Evolutionary conservation across 1,139 yeast genomes (phyloP), one percentile per base, ranked within the genome.

Genomic region (Candida mesenterica): DNA sequence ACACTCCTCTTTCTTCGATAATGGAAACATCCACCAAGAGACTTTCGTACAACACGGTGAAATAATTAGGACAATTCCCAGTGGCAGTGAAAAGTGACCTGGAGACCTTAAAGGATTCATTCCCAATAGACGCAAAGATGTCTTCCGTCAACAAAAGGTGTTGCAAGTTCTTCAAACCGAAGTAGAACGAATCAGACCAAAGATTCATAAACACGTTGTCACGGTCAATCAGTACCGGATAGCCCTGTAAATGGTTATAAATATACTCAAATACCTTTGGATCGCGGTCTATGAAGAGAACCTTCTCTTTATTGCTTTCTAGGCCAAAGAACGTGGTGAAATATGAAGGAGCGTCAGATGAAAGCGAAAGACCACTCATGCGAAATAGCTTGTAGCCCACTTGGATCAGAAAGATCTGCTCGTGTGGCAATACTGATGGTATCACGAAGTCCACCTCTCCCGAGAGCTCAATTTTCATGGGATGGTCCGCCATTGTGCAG

Each of bases 11-110:
- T 12, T 53, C 40, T 32, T 66, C 61, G 32, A 72, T 65, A 3
- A 68, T 42, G 6, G 57, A 46, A 30, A 65, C 57, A 14, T 79
- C 80, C 9, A 62, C 59, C 24, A 49, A 35, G 41, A 78, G 65
- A 5, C 77, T 59, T 32, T 76, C 75, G 45, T 70, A 71, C 5
- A 82, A 73, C 15, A 87, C 62, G 10, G 86, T 75, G 59, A 89
- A 85, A 56, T 72, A 87, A 57, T 89, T 89, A 5, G 94, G 95
- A 32, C 61, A 55, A 54, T 89, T 87, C 0, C 96, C 96, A 3
- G 76, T 69, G 5, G 66, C 54, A 4, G 37, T 36, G 34, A 88
- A 62, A 14, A 87, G 46, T 15, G 61, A 64, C 41, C 72, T 71
- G 1, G 89, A 75, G 1, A 89, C 63, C 43, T 72, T 74, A 56